phyloP scores from a whole-genome alignment of 768 basidiomycete genomes.

The Amylocystis lapponica region DNA sequence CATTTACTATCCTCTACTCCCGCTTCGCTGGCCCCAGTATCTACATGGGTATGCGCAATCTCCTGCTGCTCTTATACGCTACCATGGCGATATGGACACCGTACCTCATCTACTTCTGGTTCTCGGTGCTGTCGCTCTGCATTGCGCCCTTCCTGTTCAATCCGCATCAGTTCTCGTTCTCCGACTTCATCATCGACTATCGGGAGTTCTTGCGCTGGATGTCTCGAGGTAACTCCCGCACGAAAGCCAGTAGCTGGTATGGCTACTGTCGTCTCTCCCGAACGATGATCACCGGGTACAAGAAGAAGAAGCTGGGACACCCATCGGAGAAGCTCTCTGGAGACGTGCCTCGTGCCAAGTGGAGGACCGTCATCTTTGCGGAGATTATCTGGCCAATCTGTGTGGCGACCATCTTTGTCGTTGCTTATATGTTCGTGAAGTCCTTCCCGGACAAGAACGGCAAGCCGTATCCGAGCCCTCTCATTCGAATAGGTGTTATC shows the following conservation, averaged over 20 bases:
- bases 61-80: slow-evolving; percentile 84
- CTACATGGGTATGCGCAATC: slow-evolving; percentile 95
- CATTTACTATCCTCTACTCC: slow-evolving; percentile 95
- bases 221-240: slow-evolving; percentile 95
- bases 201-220: slow-evolving; percentile 99
- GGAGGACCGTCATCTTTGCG: slow-evolving; percentile 76
- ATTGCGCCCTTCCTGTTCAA: slow-evolving; percentile 99
- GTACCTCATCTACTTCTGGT: slow-evolving; percentile 98
- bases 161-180: slow-evolving; percentile 97
- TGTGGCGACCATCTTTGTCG: slow-evolving; percentile 67
- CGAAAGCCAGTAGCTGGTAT: slow-evolving; percentile 98
- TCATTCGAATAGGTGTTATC: slow-evolving; percentile 85
- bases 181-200: slow-evolving; percentile 98
- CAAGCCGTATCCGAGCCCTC: slow-evolving; percentile 67
- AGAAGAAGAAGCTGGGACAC: slow-evolving; percentile 97
- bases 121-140: slow-evolving; percentile 90
- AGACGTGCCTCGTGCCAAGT: slow-evolving; percentile 88
- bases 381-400: slow-evolving; percentile 81
- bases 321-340: slow-evolving; percentile 96
- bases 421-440: slow-evolving; percentile 91
- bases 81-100: slow-evolving; percentile 92
- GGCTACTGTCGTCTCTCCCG: slow-evolving; percentile 97
- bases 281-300: slow-evolving; percentile 98
- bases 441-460: slow-evolving; percentile 71
- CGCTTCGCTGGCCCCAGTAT: slow-evolving; percentile 99